These are phyloP conservation scores for Suillus subluteus DNA, from an alignment of 768 basidiomycete genomes.

Conservation along the genomic window DNA sequence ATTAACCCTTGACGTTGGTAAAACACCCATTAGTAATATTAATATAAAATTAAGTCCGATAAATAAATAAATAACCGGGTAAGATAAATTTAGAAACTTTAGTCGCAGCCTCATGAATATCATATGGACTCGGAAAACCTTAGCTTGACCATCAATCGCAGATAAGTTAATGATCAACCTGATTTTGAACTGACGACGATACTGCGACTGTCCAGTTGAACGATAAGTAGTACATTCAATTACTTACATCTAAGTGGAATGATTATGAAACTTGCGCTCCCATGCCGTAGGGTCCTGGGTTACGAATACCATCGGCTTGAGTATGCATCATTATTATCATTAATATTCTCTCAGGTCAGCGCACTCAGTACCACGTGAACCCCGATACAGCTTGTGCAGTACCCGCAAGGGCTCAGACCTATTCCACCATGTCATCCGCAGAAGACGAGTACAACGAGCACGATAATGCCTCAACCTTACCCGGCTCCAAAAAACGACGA, in stretches of 20 bases:
- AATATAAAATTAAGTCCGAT: too few relatives aligned
- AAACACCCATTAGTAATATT: too few relatives aligned
- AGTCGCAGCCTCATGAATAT: too few relatives aligned
- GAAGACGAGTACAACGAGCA: constrained; percentile 63
- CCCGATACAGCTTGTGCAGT: background rate
- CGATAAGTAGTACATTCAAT: too few relatives aligned
- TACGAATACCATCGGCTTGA: background rate
- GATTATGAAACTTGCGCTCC: background rate
- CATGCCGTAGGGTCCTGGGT: constrained; percentile 1
- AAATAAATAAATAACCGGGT: too few relatives aligned
- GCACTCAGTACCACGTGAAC: background rate
- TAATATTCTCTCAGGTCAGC: constrained; percentile 1
- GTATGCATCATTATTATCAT: too few relatives aligned
- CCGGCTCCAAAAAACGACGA: constrained; percentile 64
- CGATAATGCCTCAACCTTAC: constrained; percentile 34
- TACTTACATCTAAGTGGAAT: background rate
- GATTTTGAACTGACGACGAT: background rate
- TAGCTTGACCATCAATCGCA: background rate
- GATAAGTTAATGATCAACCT: background rate
- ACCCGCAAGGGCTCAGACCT: background rate
- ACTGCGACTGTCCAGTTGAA: too few relatives aligned
- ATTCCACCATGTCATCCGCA: constrained; percentile 57
- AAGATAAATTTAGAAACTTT: too few relatives aligned
- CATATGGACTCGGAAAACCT: background rate
- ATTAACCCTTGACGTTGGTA: too few relatives aligned